Evolutionary conservation across 2,329 filamentous ascomycete species (phyloP), one percentile per base, ranked within the genome.

Genomic region (Laburnicola sp.): DNA sequence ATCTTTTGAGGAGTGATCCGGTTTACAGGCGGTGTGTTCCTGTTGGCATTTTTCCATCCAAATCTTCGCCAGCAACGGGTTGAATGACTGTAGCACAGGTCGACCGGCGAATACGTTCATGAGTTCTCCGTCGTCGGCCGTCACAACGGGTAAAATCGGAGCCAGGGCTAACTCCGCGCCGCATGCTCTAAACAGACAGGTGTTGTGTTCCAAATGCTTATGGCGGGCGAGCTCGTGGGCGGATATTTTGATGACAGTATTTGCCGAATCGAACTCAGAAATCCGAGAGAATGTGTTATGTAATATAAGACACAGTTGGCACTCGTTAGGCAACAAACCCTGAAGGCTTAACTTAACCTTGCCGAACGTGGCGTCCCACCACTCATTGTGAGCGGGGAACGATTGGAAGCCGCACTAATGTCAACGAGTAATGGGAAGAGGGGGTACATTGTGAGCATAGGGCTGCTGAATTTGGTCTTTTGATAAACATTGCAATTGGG

Each of bases 291-390:
- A 51, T 4, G 6, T 23, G n/a, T 34, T 40, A 11, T 46, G 9
- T 16, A 51, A 9, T 6, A 46, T 51, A 35, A 23, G 9, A 8
- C 42, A 46, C n/a, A 51, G 35, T 28, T 50, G 41, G 23, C 48
- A 50, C 22, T 7, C 23, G 1, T 27, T 25, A 11, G 41, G 41
- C 4, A 3, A 31, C 3, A 51, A 10, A 4, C 28, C 43, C 31
- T 46, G 35, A 16, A 51, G 35, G 22, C 30, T 6, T 1, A 25
- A 28, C 28, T 42, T 37, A 10, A 40, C 30, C 21, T 42, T 51
- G 4, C 22, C 42, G 30, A 26, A 51, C 6, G 34, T 51, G 7
- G n/a, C 27, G 10, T 10, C 11, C 41, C 43, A 46, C 41, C 48
- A 50, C 27, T 50, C 26, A 5, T 2, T 1, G 10, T 45, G 40